Evolutionary conservation across 352 stramenopile genomes (phyloP), one percentile per base, ranked within the genome.

Genomic region (Pythium scleroteichum): DNA sequence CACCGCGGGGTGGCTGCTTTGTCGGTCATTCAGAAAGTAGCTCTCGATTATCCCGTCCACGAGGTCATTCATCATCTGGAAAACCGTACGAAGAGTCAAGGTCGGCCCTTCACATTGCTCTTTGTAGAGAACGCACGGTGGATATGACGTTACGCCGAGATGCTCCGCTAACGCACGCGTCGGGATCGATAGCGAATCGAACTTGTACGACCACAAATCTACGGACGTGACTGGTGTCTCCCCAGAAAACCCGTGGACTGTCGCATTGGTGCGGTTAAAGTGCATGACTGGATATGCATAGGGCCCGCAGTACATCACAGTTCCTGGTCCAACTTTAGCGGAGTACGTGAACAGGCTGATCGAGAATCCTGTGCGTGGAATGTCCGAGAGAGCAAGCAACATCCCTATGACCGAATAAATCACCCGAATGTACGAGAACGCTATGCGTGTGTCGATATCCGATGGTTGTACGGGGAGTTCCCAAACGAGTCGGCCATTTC

Each of bases 341-440:
- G 73, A 80, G n/a, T 69, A 74, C 4, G 71, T 40, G 3, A 47
- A 47, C 12, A 79, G 19, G 22, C 53, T 62, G 4, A 82, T 56
- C 0, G 72, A 72, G 10, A 87, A 55, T 1, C 79, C 76, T 0
- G 76, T 77, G 10, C 79, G 75, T 7, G 75, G 76, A 23, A 88
- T 84, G 24, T 88, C 79, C 2, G 73, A 81, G 23, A 73, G 22
- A 0, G 79, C 53, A 9, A 87, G 58, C 8, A 59, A 35, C 20
- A 87, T 38, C 10, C 64, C 72, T 10, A 81, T 24, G 1, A 82
- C 14, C 12, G 70, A 77, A 39, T 82, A 48, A 7, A 78, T 2
- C 9, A 56, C 78, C 20, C 72, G 72, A 12, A 67, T 29, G 23
- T 66, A 68, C 14, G 69, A 80, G 48, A 86, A 73, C 2, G 14